These are phyloP conservation scores for Curvularia spicifera DNA, from an alignment of 2,329 filamentous ascomycete species.

Conservation along the genomic window DNA sequence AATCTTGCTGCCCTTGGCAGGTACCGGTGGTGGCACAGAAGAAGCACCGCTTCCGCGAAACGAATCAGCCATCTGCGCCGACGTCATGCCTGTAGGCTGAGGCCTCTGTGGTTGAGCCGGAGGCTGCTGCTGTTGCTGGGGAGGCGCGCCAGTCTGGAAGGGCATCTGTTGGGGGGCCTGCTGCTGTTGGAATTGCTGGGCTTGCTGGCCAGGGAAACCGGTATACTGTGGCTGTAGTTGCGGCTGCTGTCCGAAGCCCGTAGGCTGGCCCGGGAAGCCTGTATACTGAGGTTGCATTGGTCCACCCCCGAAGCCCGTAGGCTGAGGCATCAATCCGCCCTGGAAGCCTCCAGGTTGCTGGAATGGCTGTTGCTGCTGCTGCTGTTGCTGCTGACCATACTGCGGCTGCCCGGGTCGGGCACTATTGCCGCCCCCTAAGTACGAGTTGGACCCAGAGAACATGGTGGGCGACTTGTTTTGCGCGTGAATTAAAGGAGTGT, in stretches of 20 bases:
- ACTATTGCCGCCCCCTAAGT: slow-evolving; percentile 78
- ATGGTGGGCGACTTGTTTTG: slow-evolving; percentile 59
- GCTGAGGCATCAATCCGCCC: slow-evolving; percentile 54
- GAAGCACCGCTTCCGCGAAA: slow-evolving; percentile 55
- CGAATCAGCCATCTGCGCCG: slow-evolving; percentile 68
- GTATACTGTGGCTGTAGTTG: slow-evolving; percentile 56
- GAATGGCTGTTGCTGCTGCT: slow-evolving; percentile 51
- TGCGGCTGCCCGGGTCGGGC: slow-evolving; percentile 68
- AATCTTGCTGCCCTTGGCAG: slow-evolving; percentile 76
- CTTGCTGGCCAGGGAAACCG: slow-evolving; percentile 55
- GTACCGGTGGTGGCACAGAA: slow-evolving; percentile 64
- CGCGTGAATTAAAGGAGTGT: slow-evolving; percentile 24
- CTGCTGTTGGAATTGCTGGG: slow-evolving; percentile 56
- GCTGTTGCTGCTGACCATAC: slow-evolving; percentile 59
- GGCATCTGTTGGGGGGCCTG: slow-evolving; percentile 59
- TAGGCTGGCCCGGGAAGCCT: slow-evolving; percentile 55
- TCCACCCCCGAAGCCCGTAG: slow-evolving; percentile 59
- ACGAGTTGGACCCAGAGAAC: slow-evolving; percentile 91
- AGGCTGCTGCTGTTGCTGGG: slow-evolving; percentile 66
- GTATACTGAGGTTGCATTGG: slow-evolving; percentile 61
- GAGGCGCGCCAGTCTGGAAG: slow-evolving; percentile 53
- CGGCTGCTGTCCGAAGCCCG: slow-evolving; percentile 55
- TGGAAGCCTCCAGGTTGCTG: slow-evolving; percentile 64
- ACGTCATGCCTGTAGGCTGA: slow-evolving; percentile 67
- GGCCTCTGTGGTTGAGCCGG: slow-evolving; percentile 55